Percentiles rank a stretch among this genome's conserved stretches.
Conservation (phyloP, 2,329 filamentous ascomycete species). For the Fusarium humuli region DNA sequence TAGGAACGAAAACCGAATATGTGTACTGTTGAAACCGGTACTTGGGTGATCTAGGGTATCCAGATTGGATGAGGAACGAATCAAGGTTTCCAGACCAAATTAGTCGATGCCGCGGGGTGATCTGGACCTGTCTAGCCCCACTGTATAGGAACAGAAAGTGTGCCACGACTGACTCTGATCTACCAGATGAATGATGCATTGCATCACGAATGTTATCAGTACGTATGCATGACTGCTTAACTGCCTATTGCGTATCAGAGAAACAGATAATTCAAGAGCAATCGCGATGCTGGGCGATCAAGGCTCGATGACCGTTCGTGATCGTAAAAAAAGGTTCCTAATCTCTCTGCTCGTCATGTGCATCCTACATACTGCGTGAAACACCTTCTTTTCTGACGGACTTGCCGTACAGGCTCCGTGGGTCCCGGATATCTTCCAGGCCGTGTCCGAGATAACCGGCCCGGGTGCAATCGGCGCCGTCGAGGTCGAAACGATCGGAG, state of each 20-base stretch:
- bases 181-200: not conserved
- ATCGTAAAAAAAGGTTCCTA: not conserved
- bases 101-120: conserved; percentile 35
- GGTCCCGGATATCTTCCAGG: conserved; percentile 12
- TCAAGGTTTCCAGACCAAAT: conserved; percentile 25
- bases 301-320: conserved; percentile 7
- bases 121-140: conserved; percentile 33
- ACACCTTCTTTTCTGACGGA: not conserved
- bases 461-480: conserved; percentile 22
- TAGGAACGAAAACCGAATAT: conserved; percentile 11
- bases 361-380: not conserved
- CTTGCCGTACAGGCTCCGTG: conserved; percentile 14
- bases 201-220: not conserved
- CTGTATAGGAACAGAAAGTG: conserved; percentile 5
- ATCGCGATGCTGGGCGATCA: conserved; percentile 18
- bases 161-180: conserved; percentile 21
- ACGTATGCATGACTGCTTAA: conserved; percentile 12
- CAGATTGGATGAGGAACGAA: not conserved
- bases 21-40: not conserved
- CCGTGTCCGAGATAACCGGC: conserved; percentile 7
- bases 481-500: not conserved
- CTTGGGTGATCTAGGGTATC: conserved; percentile 11
- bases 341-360: not conserved
- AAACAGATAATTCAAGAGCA: conserved; percentile 7
- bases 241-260: conserved; percentile 6